Evolutionary conservation across 805 yeast species (phyloP).

Genomic region (Zygoascus tannicola): DNA sequence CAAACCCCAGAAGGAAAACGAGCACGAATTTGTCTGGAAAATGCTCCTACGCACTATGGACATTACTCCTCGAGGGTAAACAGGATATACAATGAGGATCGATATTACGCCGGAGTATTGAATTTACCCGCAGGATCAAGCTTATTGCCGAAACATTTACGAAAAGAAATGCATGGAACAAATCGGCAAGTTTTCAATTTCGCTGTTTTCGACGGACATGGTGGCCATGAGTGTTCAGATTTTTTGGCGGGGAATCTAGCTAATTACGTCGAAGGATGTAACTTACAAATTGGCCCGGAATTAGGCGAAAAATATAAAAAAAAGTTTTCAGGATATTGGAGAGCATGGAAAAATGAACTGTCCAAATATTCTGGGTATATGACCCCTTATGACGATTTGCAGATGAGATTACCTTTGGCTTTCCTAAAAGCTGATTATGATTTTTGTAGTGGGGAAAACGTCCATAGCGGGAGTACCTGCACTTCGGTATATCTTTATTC

Average conservation of each 20-base stretch:
- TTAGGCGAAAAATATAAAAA: conserved; percentile 47
- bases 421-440: conserved; percentile 59
- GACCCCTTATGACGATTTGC: conserved; percentile 44
- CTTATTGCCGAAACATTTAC: conserved; percentile 17
- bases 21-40: conserved; percentile 48
- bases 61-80: conserved; percentile 70
- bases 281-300: conserved; percentile 32
- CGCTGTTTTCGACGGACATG: conserved; percentile 90
- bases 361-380: conserved; percentile 27
- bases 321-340: conserved; percentile 79
- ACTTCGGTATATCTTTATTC: conserved; percentile 56
- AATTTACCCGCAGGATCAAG: conserved; percentile 33
- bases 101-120: conserved; percentile 56
- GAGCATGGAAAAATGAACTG: conserved; percentile 51
- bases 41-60: conserved; percentile 69
- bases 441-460: conserved; percentile 30
- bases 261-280: conserved; percentile 39
- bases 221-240: conserved; percentile 67
- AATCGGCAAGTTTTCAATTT: conserved; percentile 49
- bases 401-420: conserved; percentile 51
- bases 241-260: conserved; percentile 49
- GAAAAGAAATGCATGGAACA: conserved; percentile 3
- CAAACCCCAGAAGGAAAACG: conserved; percentile 7
- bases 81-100: conserved; percentile 74
- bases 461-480: conserved; percentile 59